phyloP scores from a whole-genome alignment of 352 stramenopile species.

The Phytophthora hybrid region DNA sequence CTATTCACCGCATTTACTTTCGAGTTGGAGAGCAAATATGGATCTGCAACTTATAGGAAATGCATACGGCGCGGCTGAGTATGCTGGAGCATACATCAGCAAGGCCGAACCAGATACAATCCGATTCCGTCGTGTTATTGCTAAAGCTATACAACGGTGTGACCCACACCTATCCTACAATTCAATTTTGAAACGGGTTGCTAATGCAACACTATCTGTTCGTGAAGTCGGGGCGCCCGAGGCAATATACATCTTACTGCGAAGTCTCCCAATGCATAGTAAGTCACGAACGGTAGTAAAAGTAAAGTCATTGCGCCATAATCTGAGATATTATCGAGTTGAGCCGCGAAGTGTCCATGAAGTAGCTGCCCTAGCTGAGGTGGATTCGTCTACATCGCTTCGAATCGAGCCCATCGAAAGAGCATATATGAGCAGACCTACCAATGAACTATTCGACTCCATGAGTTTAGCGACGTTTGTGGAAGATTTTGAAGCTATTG shows the following conservation, averaged over 20 bases:
- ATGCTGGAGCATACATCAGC: slow-evolving; percentile 35
- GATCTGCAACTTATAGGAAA: slow-evolving; percentile 36
- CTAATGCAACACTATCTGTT: background rate
- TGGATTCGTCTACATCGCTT: no score
- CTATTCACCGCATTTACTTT: background rate
- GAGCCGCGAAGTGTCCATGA: background rate
- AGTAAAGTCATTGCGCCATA: slow-evolving; percentile 1
- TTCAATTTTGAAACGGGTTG: slow-evolving; percentile 5
- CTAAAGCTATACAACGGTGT: slow-evolving; percentile 13
- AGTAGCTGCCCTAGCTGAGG: background rate
- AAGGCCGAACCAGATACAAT: slow-evolving; percentile 28
- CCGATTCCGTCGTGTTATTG: slow-evolving; percentile 11
- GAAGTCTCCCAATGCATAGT: background rate
- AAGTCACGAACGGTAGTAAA: background rate
- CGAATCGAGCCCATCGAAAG: no score
- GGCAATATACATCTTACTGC: slow-evolving; percentile 1
- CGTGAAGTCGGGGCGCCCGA: background rate
- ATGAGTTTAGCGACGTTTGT: slow-evolving; percentile 6
- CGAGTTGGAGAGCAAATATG: slow-evolving; percentile 34
- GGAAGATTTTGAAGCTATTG: background rate
- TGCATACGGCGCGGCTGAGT: slow-evolving; percentile 35
- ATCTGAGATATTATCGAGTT: slow-evolving; percentile 6
- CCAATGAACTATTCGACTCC: no score
- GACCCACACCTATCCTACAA: background rate
- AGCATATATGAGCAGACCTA: no score